Conservation (phyloP, 306 rosid genomes). For the Fragaria iinumae region DNA sequence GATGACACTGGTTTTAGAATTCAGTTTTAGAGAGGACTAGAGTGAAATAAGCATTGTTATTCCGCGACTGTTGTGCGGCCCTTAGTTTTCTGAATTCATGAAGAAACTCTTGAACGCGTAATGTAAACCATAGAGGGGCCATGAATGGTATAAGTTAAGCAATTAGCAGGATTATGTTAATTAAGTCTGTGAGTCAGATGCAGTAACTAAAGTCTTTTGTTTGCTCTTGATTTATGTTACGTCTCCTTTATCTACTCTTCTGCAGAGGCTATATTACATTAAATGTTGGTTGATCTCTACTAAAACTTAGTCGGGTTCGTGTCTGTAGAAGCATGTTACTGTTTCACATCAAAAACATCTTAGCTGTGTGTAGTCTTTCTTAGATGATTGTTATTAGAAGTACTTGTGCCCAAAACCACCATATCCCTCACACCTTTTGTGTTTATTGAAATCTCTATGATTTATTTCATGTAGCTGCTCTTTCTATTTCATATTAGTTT, state of each 20-base stretch:
- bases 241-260: neutral
- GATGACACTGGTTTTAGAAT: neutral
- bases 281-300: neutral
- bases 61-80: neutral
- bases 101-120: neutral
- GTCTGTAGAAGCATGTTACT: neutral
- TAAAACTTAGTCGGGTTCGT: neutral
- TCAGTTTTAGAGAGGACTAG: neutral
- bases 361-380: neutral
- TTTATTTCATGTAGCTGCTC: neutral
- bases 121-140: neutral
- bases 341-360: neutral
- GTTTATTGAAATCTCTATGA: neutral
- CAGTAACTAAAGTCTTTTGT: neutral
- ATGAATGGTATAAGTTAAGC: neutral
- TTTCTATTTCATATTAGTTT: neutral
- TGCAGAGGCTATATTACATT: neutral
- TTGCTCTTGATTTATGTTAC: neutral
- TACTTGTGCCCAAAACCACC: neutral
- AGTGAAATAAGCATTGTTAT: neutral
- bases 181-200: neutral
- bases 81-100: neutral
- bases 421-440: neutral
- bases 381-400: neutral
- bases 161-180: neutral